phyloP scores from a whole-genome alignment of 2,329 filamentous ascomycete species.

The Curvularia sp. region DNA sequence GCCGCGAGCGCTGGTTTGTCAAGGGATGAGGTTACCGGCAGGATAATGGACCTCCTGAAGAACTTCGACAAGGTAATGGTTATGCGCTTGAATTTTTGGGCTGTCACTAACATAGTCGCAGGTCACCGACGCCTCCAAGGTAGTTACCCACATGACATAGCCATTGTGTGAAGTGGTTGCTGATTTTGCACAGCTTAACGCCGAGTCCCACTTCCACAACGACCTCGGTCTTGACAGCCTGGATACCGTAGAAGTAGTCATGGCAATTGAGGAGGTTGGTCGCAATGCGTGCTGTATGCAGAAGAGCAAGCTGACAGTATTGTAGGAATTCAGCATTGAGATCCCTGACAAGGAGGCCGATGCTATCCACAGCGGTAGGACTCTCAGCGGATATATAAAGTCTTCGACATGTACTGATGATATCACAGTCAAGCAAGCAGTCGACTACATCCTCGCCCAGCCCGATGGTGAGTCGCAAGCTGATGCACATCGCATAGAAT shows the following conservation, averaged over 20 bases:
- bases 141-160: slow-evolving; percentile 41
- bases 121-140: slow-evolving; percentile 68
- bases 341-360: slow-evolving; percentile 98
- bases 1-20: slow-evolving; percentile 79
- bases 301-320: slow-evolving; percentile 20
- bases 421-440: slow-evolving; percentile 82
- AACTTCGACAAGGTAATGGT: slow-evolving; percentile 92
- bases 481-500: slow-evolving; percentile 32
- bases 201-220: slow-evolving; percentile 89
- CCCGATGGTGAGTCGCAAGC: slow-evolving; percentile 74
- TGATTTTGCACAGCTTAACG: slow-evolving; percentile 71
- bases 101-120: slow-evolving; percentile 50
- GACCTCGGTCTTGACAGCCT: slow-evolving; percentile 96
- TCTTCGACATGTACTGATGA: slow-evolving; percentile 41
- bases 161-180: slow-evolving; percentile 10
- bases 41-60: slow-evolving; percentile 90
- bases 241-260: slow-evolving; percentile 98
- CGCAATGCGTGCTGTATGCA: slow-evolving; percentile 12
- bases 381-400: background rate
- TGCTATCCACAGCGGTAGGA: slow-evolving; percentile 88
- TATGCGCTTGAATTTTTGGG: slow-evolving; percentile 19
- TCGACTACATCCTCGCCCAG: slow-evolving; percentile 91
- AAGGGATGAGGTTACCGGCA: slow-evolving; percentile 85
- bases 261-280: slow-evolving; percentile 97
- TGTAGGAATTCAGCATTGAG: slow-evolving; percentile 85